Evolutionary conservation across 169 alveolate genomes (phyloP).

Genomic region (Plasmodium blacklocki): DNA sequence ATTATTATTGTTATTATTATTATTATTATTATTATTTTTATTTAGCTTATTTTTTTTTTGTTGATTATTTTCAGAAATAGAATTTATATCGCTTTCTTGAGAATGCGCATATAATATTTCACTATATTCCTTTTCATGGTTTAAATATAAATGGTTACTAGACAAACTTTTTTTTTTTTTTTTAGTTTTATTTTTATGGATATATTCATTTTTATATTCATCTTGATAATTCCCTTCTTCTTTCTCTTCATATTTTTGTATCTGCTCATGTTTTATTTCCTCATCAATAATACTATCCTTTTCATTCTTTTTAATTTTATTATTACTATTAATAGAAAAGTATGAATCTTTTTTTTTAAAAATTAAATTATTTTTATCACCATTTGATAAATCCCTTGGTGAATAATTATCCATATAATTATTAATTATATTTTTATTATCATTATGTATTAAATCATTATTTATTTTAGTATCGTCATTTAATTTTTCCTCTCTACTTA

Average conservation of each 20-base stretch:
- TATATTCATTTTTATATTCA: neutral
- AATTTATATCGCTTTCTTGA: too few species aligned
- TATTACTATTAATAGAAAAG: neutral
- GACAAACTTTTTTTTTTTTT: constrained; percentile 1
- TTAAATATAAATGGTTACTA: too few species aligned
- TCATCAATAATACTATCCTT: neutral
- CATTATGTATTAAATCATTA: neutral
- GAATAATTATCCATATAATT: neutral
- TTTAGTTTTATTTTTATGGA: neutral
- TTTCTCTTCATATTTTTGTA: neutral
- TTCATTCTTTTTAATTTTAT: neutral
- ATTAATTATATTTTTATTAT: neutral
- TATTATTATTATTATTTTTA: too few species aligned
- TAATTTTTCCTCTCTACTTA: neutral
- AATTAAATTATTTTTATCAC: neutral
- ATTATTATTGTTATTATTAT: too few species aligned
- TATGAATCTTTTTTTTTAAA: too few species aligned
- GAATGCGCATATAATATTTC: too few species aligned
- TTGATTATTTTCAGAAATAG: too few species aligned
- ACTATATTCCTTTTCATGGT: too few species aligned
- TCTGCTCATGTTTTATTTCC: neutral
- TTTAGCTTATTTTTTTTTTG: too few species aligned
- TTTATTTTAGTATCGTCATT: neutral
- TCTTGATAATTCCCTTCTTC: neutral
- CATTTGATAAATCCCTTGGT: neutral